phyloP scores from a whole-genome alignment of 2,329 filamentous ascomycete species.

The Fusarium agapanthi region DNA sequence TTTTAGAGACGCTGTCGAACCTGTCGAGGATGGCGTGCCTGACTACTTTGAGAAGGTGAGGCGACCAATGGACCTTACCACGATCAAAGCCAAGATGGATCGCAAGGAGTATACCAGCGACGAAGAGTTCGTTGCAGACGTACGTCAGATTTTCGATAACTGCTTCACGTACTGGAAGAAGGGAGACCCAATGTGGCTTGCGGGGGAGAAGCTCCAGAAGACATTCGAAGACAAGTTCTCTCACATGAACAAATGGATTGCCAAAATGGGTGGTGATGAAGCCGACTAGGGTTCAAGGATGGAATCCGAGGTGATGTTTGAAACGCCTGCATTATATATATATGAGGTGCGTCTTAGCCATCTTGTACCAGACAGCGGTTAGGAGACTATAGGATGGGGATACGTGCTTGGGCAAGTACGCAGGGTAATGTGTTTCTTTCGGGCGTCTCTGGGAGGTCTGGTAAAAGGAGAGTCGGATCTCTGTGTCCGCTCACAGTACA shows the following conservation, averaged over 20 bases:
- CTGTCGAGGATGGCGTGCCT: constrained; percentile 64
- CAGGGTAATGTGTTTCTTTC: constrained; percentile 5
- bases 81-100: constrained; percentile 69
- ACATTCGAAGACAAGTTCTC: constrained; percentile 67
- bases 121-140: constrained; percentile 64
- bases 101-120: constrained; percentile 59
- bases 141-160: constrained; percentile 70
- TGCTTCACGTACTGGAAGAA: constrained; percentile 71
- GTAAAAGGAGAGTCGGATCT: not conserved
- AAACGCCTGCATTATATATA: constrained; percentile 2
- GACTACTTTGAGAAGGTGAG: constrained; percentile 70
- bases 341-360: not conserved
- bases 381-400: not conserved
- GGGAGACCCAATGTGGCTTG: constrained; percentile 62
- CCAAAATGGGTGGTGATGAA: constrained; percentile 58
- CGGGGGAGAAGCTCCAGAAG: constrained; percentile 66
- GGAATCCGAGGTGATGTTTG: not conserved
- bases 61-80: constrained; percentile 69
- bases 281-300: constrained; percentile 26
- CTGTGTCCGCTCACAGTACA: not conserved
- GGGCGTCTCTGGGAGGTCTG: constrained; percentile 1
- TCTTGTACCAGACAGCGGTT: not conserved
- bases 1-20: constrained; percentile 68
- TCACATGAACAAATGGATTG: constrained; percentile 67
- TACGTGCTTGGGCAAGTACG: not conserved